These are phyloP conservation scores for Phoma sp. DNA, from an alignment of 2,329 filamentous ascomycete species.

Conservation along the genomic window DNA sequence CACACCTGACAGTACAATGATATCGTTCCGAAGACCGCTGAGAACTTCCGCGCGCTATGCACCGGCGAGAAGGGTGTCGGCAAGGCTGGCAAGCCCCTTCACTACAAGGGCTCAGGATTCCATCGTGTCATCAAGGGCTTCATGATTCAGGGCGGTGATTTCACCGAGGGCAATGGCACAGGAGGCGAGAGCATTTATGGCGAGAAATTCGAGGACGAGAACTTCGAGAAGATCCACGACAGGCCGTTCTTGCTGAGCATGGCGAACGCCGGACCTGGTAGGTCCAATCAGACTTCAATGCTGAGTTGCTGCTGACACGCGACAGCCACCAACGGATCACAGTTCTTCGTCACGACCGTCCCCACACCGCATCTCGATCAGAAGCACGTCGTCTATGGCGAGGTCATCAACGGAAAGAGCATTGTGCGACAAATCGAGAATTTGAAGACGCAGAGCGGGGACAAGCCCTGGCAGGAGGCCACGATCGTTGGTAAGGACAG, in stretches of 20 bases:
- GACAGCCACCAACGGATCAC: slow-evolving; percentile 88
- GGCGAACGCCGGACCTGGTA: slow-evolving; percentile 94
- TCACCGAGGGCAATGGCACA: slow-evolving; percentile 91
- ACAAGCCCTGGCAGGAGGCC: slow-evolving; percentile 78
- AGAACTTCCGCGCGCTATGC: slow-evolving; percentile 94
- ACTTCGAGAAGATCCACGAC: slow-evolving; percentile 90
- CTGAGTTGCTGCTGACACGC: slow-evolving; percentile 12
- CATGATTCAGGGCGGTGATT: slow-evolving; percentile 98
- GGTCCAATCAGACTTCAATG: slow-evolving; percentile 35
- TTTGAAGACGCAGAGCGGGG: slow-evolving; percentile 71
- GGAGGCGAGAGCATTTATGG: slow-evolving; percentile 98
- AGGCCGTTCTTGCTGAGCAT: slow-evolving; percentile 93
- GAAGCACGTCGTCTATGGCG: slow-evolving; percentile 97
- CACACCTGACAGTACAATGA: slow-evolving; percentile 39
- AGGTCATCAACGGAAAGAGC: slow-evolving; percentile 91
- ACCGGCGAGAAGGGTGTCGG: slow-evolving; percentile 91
- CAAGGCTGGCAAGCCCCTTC: slow-evolving; percentile 80
- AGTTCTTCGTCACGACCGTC: slow-evolving; percentile 98
- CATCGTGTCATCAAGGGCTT: slow-evolving; percentile 98
- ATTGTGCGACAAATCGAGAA: slow-evolving; percentile 91
- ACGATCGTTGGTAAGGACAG: slow-evolving; percentile 59
- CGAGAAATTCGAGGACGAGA: slow-evolving; percentile 96
- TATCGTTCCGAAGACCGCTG: slow-evolving; percentile 89
- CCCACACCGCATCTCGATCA: slow-evolving; percentile 91
- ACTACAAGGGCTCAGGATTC: slow-evolving; percentile 91